A percentile compares a stretch with the other conserved stretches of the same genome.
Conservation (phyloP, 2,329 filamentous ascomycete genomes). For the Rutstroemia sp. region DNA sequence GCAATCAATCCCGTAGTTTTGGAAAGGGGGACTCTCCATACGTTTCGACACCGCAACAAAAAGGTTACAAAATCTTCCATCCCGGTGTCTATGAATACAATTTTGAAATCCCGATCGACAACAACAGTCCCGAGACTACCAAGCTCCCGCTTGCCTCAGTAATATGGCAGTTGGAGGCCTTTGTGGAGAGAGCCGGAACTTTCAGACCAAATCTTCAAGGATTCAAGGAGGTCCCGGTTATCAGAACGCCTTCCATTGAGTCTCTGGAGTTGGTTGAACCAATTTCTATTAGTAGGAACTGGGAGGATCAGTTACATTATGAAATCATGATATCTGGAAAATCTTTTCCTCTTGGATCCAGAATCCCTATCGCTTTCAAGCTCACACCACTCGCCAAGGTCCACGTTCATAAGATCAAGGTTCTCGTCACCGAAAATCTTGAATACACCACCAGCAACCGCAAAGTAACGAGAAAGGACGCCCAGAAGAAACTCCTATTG, state of each 20-base stretch:
- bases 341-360: constrained; percentile 64
- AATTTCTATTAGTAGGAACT: constrained; percentile 67
- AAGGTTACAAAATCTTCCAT: constrained; percentile 64
- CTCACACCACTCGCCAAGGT: constrained; percentile 68
- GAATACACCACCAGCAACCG: constrained; percentile 65
- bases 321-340: constrained; percentile 74
- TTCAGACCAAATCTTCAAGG: constrained; percentile 64
- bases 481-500: constrained; percentile 57
- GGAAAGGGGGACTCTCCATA: constrained; percentile 52
- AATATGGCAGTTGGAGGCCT: constrained; percentile 62
- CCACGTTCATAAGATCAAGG: constrained; percentile 66
- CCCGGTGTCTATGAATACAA: constrained; percentile 38
- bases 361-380: constrained; percentile 70
- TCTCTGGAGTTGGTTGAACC: constrained; percentile 67
- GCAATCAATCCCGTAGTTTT: constrained; percentile 61
- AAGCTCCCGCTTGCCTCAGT: constrained; percentile 64
- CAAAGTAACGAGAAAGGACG: constrained; percentile 60
- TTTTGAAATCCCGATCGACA: constrained; percentile 79
- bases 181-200: constrained; percentile 61
- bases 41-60: constrained; percentile 50
- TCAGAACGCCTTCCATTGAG: constrained; percentile 61
- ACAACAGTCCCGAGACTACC: constrained; percentile 64
- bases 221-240: constrained; percentile 58
- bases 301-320: constrained; percentile 71
- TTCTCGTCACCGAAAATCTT: constrained; percentile 65